Evolutionary conservation across 495 filamentous ascomycete species (phyloP).

Genomic region (Peziza echinospora): DNA sequence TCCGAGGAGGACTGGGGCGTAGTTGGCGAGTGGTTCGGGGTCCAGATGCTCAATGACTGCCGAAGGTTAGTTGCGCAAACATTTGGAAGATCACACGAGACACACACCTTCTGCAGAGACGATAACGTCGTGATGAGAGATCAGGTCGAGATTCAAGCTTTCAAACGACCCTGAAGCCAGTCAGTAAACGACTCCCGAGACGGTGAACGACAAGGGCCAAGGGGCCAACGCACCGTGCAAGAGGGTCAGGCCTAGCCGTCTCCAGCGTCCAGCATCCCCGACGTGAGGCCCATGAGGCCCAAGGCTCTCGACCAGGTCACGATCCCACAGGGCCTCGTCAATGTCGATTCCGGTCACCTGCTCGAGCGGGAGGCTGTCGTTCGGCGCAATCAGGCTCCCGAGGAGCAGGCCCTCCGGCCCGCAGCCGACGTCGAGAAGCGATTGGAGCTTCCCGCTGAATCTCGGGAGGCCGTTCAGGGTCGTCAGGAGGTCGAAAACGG

Average conservation of each 20-base stretch:
- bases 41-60: constrained; percentile 19
- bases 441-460: constrained; percentile 6
- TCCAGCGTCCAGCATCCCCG: constrained; percentile 11
- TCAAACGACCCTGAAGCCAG: constrained; percentile 9
- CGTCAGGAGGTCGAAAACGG: constrained; percentile 8
- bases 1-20: constrained; percentile 11
- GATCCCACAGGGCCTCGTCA: constrained; percentile 7
- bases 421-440: constrained; percentile 17
- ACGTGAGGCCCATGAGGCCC: constrained; percentile 1
- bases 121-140: constrained; percentile 11
- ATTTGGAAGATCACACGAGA: no score
- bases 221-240: constrained; percentile 7
- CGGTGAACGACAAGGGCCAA: not conserved
- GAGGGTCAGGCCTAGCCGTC: constrained; percentile 8
- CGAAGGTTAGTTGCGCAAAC: no score
- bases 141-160: constrained; percentile 3
- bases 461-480: constrained; percentile 1
- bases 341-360: constrained; percentile 15
- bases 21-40: constrained; percentile 10
- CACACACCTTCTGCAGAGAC: constrained; percentile 15
- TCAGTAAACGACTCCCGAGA: not conserved
- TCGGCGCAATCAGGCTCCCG: constrained; percentile 9
- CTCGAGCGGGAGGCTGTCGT: constrained; percentile 14
- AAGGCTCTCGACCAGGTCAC: constrained; percentile 4
- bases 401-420: constrained; percentile 11